These are phyloP conservation scores for Saccharomycopsis vini DNA, from an alignment of 805 yeast genomes.

Conservation along the genomic window DNA sequence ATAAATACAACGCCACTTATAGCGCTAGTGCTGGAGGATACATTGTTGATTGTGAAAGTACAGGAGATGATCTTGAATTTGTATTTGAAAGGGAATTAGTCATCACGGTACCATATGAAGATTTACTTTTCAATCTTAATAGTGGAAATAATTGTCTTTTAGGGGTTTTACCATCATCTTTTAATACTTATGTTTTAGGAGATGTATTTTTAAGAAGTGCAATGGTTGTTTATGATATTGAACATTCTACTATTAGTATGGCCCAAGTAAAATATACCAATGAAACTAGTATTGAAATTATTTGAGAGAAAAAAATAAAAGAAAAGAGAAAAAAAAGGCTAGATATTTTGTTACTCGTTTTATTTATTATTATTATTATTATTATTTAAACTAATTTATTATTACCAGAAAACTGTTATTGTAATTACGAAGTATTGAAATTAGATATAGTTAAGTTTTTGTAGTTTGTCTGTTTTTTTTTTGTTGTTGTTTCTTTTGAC, in stretches of 20 bases:
- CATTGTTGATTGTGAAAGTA: constrained; percentile 10
- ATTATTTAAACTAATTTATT: too few species aligned
- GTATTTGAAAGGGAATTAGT: constrained; percentile 26
- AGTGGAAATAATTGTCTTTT: background rate
- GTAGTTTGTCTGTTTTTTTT: too few species aligned
- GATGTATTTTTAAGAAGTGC: constrained; percentile 32
- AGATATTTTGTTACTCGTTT: too few species aligned
- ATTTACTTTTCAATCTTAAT: background rate
- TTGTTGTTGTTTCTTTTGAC: too few species aligned
- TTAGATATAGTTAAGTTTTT: too few species aligned
- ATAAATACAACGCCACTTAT: constrained; percentile 23
- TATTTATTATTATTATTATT: too few species aligned
- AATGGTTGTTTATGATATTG: constrained; percentile 48
- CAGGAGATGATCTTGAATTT: constrained; percentile 19
- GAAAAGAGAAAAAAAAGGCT: too few species aligned
- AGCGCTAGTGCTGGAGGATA: constrained; percentile 6
- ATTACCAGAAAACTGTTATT: too few species aligned
- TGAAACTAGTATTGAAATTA: constrained; percentile 22
- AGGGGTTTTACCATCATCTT: background rate
- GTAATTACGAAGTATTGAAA: too few species aligned
- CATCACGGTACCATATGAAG: constrained; percentile 42
- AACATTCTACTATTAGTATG: constrained; percentile 32
- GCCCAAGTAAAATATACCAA: constrained; percentile 35
- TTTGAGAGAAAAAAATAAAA: too few species aligned
- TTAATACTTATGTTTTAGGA: background rate